Conservation (phyloP, 73 alveolate species). For the Uronychia binucleata region DNA sequence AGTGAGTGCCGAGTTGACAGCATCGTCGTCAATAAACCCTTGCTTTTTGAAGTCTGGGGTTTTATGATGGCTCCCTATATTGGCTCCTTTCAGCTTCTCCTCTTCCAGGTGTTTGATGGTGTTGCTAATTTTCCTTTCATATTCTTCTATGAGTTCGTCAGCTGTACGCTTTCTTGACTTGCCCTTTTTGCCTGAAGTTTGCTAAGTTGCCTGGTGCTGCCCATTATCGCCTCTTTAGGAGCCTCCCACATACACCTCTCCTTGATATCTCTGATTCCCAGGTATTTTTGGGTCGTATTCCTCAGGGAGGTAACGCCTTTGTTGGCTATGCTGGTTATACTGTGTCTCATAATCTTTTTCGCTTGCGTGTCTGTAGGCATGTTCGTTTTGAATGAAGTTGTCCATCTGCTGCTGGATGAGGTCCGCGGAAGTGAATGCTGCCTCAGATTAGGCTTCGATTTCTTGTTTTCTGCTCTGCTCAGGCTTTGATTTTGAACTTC, state of each 20-base stretch:
- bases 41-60: background rate
- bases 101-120: constrained; percentile 24
- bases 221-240: background rate
- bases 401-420: too few species aligned
- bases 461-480: too few species aligned
- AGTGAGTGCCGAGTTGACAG: background rate
- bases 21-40: background rate
- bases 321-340: too few species aligned
- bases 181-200: constrained; percentile 15
- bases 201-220: background rate
- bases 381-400: too few species aligned
- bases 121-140: constrained; percentile 42
- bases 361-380: too few species aligned
- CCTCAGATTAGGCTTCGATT: too few species aligned
- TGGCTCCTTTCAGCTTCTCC: constrained; percentile 15
- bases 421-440: too few species aligned
- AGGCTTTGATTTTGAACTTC: too few species aligned
- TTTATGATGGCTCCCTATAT: background rate
- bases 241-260: background rate
- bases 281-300: too few species aligned
- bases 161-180: constrained; percentile 23
- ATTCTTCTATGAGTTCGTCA: constrained; percentile 50
- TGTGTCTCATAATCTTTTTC: too few species aligned
- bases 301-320: too few species aligned
- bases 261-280: too few species aligned